Evolutionary conservation across 495 filamentous ascomycete species (phyloP).

Genomic region (Astrothelium macrocarpum): DNA sequence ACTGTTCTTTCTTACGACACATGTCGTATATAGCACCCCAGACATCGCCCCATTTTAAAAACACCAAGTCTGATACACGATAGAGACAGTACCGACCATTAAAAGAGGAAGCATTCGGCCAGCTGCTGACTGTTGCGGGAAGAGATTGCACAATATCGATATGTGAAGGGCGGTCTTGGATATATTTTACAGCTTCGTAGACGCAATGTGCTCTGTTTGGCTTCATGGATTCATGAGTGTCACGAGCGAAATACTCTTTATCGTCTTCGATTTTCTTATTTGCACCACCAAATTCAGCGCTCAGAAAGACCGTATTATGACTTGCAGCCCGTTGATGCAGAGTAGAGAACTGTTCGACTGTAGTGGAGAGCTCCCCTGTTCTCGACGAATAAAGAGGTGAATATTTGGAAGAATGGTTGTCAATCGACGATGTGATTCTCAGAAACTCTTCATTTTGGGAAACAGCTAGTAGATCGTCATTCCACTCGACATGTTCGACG

Average conservation of each 20-base stretch:
- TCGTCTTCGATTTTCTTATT: neutral
- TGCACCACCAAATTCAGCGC: neutral
- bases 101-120: neutral
- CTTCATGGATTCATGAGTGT: neutral
- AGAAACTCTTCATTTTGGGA: neutral
- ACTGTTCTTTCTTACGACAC: neutral
- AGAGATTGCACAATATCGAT: neutral
- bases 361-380: neutral
- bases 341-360: neutral
- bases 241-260: neutral
- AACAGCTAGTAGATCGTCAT: neutral
- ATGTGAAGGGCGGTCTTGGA: neutral
- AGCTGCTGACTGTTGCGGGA: neutral
- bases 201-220: neutral
- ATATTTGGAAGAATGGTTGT: neutral
- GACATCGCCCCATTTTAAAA: neutral
- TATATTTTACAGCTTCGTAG: neutral
- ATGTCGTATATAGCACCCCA: neutral
- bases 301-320: neutral
- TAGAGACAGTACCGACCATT: neutral
- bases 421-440: neutral
- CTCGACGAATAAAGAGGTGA: neutral
- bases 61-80: neutral
- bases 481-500: neutral
- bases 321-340: neutral